Evolutionary conservation across 805 yeast genomes (phyloP).

Genomic region (Kazachstania psychrophila): DNA sequence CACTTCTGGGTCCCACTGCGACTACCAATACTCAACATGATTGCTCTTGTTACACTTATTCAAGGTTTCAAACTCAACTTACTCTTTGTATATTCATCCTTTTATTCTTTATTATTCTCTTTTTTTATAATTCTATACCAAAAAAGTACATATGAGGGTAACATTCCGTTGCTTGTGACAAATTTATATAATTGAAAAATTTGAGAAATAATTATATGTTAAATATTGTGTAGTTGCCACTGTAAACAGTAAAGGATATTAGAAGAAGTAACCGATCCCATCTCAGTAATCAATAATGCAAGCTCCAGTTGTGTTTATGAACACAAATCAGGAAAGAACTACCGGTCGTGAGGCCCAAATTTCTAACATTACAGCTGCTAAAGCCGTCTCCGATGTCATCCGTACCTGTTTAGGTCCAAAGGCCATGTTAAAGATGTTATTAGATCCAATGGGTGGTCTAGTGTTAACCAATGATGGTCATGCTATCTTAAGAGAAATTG

Average conservation of each 20-base stretch:
- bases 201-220: neutral
- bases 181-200: too few relatives aligned
- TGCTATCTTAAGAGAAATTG: conserved; percentile 94
- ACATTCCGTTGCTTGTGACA: neutral
- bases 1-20: neutral
- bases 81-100: too few relatives aligned
- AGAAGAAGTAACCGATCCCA: neutral
- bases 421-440: conserved; percentile 95
- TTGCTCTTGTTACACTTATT: too few relatives aligned
- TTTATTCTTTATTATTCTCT: too few relatives aligned
- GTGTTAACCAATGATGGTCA: conserved; percentile 98
- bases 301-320: conserved; percentile 77
- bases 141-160: neutral
- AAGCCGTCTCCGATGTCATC: conserved; percentile 95
- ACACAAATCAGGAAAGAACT: conserved; percentile 86
- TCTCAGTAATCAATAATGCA: conserved; percentile 51
- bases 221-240: neutral
- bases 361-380: conserved; percentile 97
- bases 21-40: neutral
- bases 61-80: too few relatives aligned
- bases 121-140: neutral
- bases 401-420: conserved; percentile 98
- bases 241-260: neutral
- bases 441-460: conserved; percentile 92
- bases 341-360: conserved; percentile 96